Base-by-base conservation (phyloP, 1,139 yeast species). In the Saccharomyces hybrid region DNA sequence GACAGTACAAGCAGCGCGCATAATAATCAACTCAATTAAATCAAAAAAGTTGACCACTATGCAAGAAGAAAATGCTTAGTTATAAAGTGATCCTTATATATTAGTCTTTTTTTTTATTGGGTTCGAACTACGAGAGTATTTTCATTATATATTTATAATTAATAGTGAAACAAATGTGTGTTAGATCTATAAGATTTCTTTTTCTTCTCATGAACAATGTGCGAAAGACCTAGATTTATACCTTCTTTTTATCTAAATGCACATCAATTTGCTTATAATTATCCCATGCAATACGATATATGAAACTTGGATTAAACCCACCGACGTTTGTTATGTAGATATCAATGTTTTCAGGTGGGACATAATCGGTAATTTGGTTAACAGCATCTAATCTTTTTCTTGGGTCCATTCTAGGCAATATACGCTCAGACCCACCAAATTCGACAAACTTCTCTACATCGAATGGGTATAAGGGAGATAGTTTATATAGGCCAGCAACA, bases 291-390 rank as follows among this genome's bases (percentile, higher is more conserved):
- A 93, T 86, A 73, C 99, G 84, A 73, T 95, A 95, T 54, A 93
- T 86, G 73, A 93, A 95, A 61, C 95, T 89, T 51, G 99, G 99
- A 27, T 98, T 88, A 70, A 88, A 91, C 29, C 98, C 98, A 50
- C 99, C 99, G 58, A 90, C 81, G 69, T 95, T 93, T 19, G 99
- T 91, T 65, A 93, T 88, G 71, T 86, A 90, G 61, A 95, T 88
- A 71, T 93, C 98, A 61, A 95, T 88, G 67, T 88, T 84, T 66
- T 91, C 98, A 0, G 99, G 99, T 4, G 93, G 85, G 48, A 95
- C 84, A 69, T 91, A 93, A 69, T 91, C 98, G 62, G 82, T 87
- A 59, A 89, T 75, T n/a, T 98, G 97, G 71, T 95, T 95, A 51
- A 93, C 79, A 28, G 91, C 91, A 65, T 88, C 95, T 53, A 89